These are phyloP conservation scores for Plasmodium falciparum DNA, from an alignment of 169 alveolate species.

Conservation along the genomic window DNA sequence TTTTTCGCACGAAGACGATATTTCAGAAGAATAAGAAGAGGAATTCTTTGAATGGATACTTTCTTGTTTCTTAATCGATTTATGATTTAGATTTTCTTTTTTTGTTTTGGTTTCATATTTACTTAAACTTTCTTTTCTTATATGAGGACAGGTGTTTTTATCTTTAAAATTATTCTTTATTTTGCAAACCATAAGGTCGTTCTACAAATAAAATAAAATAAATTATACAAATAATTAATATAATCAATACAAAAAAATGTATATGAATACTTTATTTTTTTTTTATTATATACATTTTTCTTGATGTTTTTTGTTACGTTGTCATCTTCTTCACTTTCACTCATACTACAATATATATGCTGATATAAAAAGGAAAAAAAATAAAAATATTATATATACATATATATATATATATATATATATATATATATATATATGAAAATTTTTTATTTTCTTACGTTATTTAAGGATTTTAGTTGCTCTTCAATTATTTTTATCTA, in stretches of 20 bases:
- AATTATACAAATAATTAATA: background rate
- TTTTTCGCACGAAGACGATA: slow-evolving; percentile 17
- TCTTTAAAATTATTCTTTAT: background rate
- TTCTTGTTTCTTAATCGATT: background rate
- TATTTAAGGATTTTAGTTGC: slow-evolving; percentile 32
- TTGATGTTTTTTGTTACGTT: background rate
- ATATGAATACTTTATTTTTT: background rate
- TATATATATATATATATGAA: background rate
- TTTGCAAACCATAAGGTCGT: background rate
- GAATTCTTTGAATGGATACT: background rate
- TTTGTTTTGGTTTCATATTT: background rate
- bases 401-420: too few species aligned
- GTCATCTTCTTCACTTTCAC: slow-evolving; percentile 17
- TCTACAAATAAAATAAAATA: background rate
- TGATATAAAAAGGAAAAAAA: background rate
- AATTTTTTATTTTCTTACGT: slow-evolving; percentile 22
- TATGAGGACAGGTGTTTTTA: background rate
- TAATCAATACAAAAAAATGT: background rate
- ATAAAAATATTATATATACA: background rate
- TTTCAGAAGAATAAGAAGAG: slow-evolving; percentile 13
- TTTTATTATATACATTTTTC: slow-evolving; percentile 9
- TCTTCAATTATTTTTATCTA: slow-evolving; percentile 56
- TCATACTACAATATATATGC: slow-evolving; percentile 43
- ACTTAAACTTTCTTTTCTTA: background rate
- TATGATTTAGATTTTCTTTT: slow-evolving; percentile 8